Conservation (phyloP, 1,284 basidiomycete genomes). For the Crucibulum parvulum region DNA sequence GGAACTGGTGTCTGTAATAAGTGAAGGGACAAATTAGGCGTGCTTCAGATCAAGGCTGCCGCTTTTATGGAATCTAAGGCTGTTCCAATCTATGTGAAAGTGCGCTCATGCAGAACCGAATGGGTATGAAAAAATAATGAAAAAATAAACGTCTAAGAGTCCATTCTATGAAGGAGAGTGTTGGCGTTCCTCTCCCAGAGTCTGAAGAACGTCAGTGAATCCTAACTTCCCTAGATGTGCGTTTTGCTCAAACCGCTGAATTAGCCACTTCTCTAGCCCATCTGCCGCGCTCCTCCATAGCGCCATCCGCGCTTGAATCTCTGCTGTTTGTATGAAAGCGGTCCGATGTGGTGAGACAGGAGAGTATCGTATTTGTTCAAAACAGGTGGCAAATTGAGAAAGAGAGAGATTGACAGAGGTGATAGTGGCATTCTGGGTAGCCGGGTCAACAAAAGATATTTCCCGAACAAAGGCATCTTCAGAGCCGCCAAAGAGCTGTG, state of each 20-base stretch:
- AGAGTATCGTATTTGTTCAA: slow-evolving; percentile 88
- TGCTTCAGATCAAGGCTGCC: background rate
- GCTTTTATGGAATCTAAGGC: background rate
- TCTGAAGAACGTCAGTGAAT: slow-evolving; percentile 85
- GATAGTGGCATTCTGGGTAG: slow-evolving; percentile 80
- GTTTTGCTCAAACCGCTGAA: slow-evolving; percentile 88
- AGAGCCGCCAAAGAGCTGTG: slow-evolving; percentile 84
- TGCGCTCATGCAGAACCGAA: background rate
- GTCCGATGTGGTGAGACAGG: slow-evolving; percentile 70
- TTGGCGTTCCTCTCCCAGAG: slow-evolving; percentile 70
- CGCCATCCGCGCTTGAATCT: slow-evolving; percentile 81
- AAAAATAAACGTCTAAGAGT: background rate
- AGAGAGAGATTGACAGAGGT: slow-evolving; percentile 90
- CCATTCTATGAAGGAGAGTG: slow-evolving; percentile 12
- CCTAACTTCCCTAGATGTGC: slow-evolving; percentile 86
- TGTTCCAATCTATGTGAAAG: background rate
- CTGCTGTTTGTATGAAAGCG: slow-evolving; percentile 82
- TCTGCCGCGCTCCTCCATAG: slow-evolving; percentile 83
- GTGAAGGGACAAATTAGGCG: background rate
- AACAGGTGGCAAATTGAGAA: slow-evolving; percentile 88
- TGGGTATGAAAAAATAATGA: background rate
- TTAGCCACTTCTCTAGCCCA: slow-evolving; percentile 82
- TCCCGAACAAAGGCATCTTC: slow-evolving; percentile 95
- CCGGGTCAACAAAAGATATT: slow-evolving; percentile 90
- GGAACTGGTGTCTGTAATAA: too few species aligned